Evolutionary conservation across 2,329 filamentous ascomycete genomes (phyloP).

Genomic region (Chrysoporthe deuterocubensis): DNA sequence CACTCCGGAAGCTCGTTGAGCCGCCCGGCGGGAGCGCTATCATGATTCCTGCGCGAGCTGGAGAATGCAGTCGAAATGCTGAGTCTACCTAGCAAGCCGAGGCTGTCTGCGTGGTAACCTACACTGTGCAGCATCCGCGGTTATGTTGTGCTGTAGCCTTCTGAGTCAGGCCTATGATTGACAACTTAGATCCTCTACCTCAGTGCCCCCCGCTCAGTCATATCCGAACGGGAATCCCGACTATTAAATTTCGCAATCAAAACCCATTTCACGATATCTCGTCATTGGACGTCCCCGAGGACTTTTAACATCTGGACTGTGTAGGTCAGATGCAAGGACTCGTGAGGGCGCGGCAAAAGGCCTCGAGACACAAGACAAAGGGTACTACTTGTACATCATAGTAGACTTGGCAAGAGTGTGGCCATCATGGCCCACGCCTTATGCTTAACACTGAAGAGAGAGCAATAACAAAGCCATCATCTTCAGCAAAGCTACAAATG

Average conservation of each 20-base stretch:
- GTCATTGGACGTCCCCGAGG: no score
- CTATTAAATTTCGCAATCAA: conserved; percentile 5
- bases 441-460: not conserved
- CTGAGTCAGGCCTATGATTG: no score
- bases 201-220: not conserved
- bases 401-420: no score
- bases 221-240: conserved; percentile 5
- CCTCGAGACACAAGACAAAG: no score
- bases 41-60: not conserved
- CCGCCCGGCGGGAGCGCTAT: not conserved
- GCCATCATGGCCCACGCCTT: no score
- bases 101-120: not conserved
- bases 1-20: not conserved
- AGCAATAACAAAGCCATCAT: not conserved
- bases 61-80: no score
- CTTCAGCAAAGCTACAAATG: not conserved
- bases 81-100: no score
- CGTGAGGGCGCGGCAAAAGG: no score
- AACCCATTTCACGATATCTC: conserved; percentile 4
- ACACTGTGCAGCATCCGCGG: not conserved
- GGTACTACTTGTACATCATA: no score
- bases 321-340: not conserved
- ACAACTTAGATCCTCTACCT: not conserved
- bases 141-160: not conserved
- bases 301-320: no score